Evolutionary conservation across 441 rosid species (phyloP), one percentile per base, ranked within the genome.

Genomic region (Capsella rubella): DNA sequence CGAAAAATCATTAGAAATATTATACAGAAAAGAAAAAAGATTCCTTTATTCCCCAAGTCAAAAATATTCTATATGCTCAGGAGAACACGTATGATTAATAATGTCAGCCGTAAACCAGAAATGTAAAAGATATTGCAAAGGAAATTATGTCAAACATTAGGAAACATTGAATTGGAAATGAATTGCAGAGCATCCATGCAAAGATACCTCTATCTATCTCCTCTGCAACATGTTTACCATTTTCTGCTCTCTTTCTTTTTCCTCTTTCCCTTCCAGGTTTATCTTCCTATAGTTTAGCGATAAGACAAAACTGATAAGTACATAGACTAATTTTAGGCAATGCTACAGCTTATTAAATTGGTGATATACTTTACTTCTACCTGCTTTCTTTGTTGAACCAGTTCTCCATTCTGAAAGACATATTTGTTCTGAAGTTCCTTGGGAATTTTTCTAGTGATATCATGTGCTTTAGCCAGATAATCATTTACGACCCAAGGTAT

Each of bases 401-500:
- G 78, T 61, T 81, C 77, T 72, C 99, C 99, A 83, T 87, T 80
- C 74, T 78, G 86, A 76, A 87, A 80, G 69, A 66, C 83, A 82
- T 85, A 75, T 80, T 79, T 87, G 82, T 80, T 76, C 53, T 64
- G 79, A 51, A 93, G 71, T 78, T 89, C 94, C 73, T 80, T 82
- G 1, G 99, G 97, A 78, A 78, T 88, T 64, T 87, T 84, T 64
- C 71, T 79, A 28, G 93, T 85, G 77, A 93, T 84, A 21, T 81
- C 89, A 84, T 95, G 89, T 74, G 84, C 84, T 72, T 73, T 78
- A 52, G 87, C 92, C 82, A 95, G 83, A 61, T 83, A 82, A 45
- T 84, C 89, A 62, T 91, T 91, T 76, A 95, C 82, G 76, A 89
- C 89, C 98, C 98, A 95, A 59, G 99, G 99, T 71, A 82, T 80